Evolutionary conservation across 257 asterid species (phyloP).

Genomic region (Ehretia macrophylla): DNA sequence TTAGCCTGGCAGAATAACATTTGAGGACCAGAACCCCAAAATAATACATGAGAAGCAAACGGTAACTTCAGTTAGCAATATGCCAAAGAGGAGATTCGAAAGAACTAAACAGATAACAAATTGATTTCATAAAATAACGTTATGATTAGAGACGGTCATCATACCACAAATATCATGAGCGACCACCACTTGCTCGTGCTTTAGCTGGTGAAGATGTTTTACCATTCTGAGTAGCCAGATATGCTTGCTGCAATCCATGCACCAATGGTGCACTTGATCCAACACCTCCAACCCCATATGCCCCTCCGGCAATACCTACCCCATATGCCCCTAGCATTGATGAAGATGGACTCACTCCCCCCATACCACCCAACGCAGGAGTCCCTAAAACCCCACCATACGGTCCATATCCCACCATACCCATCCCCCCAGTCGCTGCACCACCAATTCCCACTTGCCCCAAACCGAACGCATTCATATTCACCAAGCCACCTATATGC

Average conservation of each 20-base stretch:
- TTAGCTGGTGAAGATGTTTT: background rate
- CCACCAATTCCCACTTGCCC: slow-evolving; percentile 35
- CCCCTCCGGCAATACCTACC: slow-evolving; percentile 6
- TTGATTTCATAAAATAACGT: too few relatives aligned
- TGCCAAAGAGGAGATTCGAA: too few relatives aligned
- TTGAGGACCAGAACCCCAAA: too few relatives aligned
- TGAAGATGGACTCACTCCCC: slow-evolving; percentile 30
- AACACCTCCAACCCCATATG: background rate
- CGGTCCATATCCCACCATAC: slow-evolving; percentile 12
- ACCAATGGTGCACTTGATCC: background rate
- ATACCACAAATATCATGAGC: background rate
- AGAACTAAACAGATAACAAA: too few relatives aligned
- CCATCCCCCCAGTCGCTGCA: slow-evolving; percentile 28
- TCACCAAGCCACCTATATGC: slow-evolving; percentile 39
- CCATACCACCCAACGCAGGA: slow-evolving; percentile 19
- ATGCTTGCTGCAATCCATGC: background rate
- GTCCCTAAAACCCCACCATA: slow-evolving; percentile 13
- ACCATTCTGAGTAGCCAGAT: background rate
- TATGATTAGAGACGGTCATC: background rate
- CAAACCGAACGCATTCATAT: slow-evolving; percentile 31
- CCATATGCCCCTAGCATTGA: slow-evolving; percentile 17
- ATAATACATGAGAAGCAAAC: too few relatives aligned
- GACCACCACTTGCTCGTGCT: background rate
- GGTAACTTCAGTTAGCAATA: too few relatives aligned
- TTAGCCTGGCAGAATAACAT: too few relatives aligned